Evolutionary conservation across 2,329 filamentous ascomycete genomes (phyloP).

Genomic region (Sarocladiaceae sp.): DNA sequence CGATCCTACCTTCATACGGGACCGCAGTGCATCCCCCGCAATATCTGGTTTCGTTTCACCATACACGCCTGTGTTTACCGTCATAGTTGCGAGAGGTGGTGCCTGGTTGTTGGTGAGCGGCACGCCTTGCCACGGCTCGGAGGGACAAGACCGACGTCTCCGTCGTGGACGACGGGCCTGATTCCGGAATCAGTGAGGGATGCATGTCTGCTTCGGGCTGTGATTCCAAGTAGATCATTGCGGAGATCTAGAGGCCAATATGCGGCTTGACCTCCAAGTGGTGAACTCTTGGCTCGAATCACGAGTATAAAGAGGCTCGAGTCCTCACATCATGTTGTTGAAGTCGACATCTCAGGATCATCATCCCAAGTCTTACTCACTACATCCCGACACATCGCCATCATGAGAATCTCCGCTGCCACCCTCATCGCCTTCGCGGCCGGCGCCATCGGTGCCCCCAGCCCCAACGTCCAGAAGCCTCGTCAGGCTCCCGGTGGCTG

Average conservation of each 20-base stretch:
- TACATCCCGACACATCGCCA: constrained; percentile 10
- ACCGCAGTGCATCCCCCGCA: background rate
- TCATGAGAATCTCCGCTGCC: constrained; percentile 30
- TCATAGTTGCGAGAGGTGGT: background rate
- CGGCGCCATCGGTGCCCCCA: constrained; percentile 26
- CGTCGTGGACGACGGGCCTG: constrained; percentile 7
- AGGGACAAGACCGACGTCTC: constrained; percentile 2
- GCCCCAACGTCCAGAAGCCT: background rate
- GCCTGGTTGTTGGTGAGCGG: background rate
- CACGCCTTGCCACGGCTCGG: constrained; percentile 5
- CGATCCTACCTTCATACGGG: background rate
- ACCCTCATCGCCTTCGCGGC: constrained; percentile 29
- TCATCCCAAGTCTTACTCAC: background rate
- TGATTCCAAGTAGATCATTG: too few relatives aligned
- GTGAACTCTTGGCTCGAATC: background rate
- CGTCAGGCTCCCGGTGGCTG: constrained; percentile 24
- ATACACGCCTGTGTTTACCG: background rate
- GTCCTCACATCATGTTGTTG: background rate
- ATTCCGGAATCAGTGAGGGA: constrained; percentile 1
- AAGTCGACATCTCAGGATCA: background rate
- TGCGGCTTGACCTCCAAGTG: too few relatives aligned
- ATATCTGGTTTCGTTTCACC: background rate
- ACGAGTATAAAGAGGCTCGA: background rate
- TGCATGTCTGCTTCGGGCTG: background rate
- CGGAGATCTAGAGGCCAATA: too few relatives aligned